Conservation (phyloP, 2,329 filamentous ascomycete species). For the Trichophyton simii region DNA sequence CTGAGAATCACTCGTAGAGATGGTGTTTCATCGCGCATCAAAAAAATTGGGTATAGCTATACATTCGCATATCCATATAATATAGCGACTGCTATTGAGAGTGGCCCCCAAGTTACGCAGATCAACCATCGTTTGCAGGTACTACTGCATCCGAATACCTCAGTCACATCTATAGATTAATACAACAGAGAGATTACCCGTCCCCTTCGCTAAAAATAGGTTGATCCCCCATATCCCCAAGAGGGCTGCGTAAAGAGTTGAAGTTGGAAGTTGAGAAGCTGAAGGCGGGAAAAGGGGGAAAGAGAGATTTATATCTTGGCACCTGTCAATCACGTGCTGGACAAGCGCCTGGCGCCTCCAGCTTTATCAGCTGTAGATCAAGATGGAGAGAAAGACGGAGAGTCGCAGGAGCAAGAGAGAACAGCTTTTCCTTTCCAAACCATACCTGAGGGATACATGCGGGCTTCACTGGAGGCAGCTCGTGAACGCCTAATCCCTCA, state of each 20-base stretch:
- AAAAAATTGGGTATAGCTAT: too few species aligned
- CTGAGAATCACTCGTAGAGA: too few species aligned
- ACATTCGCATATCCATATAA: too few species aligned
- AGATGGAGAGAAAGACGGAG: not conserved
- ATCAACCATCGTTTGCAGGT: not conserved
- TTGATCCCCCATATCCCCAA: not conserved
- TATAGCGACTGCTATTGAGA: too few species aligned
- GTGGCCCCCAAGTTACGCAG: not conserved
- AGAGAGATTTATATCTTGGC: not conserved
- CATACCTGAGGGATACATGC: not conserved
- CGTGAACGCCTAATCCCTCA: slow-evolving; percentile 20
- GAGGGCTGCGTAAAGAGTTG: not conserved
- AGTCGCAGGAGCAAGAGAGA: not conserved
- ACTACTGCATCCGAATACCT: too few species aligned
- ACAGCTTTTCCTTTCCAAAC: not conserved
- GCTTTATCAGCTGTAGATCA: not conserved
- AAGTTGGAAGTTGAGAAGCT: not conserved
- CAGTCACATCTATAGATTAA: too few species aligned
- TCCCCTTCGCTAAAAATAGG: not conserved
- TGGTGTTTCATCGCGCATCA: too few species aligned
- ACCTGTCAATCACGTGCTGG: not conserved
- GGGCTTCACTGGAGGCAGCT: slow-evolving; percentile 16
- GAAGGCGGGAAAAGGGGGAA: not conserved
- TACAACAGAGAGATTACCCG: not conserved
- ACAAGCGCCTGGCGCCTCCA: not conserved